phyloP scores from a whole-genome alignment of 2,329 filamentous ascomycete genomes.

The Nannizzia gypsea region DNA sequence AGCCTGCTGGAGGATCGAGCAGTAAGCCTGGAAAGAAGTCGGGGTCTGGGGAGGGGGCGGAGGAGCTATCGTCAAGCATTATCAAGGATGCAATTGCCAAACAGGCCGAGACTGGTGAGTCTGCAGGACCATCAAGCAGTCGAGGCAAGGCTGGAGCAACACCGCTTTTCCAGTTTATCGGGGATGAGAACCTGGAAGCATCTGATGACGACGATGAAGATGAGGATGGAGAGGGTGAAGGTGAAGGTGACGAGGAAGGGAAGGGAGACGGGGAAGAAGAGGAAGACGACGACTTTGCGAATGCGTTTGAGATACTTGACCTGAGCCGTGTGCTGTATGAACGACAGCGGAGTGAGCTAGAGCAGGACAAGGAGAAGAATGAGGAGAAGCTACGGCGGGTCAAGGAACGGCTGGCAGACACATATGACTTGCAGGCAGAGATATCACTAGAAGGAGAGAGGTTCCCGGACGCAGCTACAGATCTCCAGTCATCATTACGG shows the following conservation, averaged over 20 bases:
- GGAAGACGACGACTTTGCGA: constrained; percentile 53
- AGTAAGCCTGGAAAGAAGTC: constrained; percentile 24
- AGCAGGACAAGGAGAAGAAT: constrained; percentile 31
- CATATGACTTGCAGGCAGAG: constrained; percentile 85
- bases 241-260: constrained; percentile 35
- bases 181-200: constrained; percentile 85
- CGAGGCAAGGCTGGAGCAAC: constrained; percentile 12
- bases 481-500: constrained; percentile 64
- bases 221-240: constrained; percentile 38
- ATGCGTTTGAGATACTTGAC: constrained; percentile 53
- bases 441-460: constrained; percentile 95
- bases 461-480: constrained; percentile 76
- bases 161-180: constrained; percentile 79
- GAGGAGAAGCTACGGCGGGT: constrained; percentile 43
- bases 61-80: background rate
- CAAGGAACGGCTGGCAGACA: constrained; percentile 82
- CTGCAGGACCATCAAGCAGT: background rate
- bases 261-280: constrained; percentile 37
- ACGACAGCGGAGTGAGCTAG: constrained; percentile 44
- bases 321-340: constrained; percentile 48
- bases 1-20: constrained; percentile 25
- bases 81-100: constrained; percentile 14
- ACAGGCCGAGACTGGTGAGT: background rate
- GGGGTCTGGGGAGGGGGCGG: constrained; percentile 15
- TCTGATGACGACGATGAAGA: constrained; percentile 62